A percentile compares a stretch with the other conserved stretches of the same genome.
These are phyloP conservation scores for Hirsutella thompsonii DNA, from an alignment of 2,329 filamentous ascomycete genomes.

Conservation along the genomic window DNA sequence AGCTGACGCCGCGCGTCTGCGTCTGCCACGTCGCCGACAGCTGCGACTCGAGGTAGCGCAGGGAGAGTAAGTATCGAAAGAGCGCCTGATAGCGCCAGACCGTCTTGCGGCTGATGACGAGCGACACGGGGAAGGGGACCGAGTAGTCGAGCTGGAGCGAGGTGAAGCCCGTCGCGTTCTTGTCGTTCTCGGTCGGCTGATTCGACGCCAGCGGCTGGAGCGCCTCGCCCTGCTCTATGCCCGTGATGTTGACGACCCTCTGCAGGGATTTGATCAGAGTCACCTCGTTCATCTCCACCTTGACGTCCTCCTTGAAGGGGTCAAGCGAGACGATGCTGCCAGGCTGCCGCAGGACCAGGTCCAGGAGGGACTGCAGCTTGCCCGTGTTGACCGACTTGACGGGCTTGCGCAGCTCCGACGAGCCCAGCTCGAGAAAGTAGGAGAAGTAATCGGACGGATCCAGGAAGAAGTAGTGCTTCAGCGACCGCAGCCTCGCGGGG, in stretches of 20 bases:
- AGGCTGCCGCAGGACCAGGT: constrained; percentile 89
- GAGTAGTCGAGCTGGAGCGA: constrained; percentile 88
- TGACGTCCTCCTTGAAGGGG: constrained; percentile 96
- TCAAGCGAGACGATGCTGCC: constrained; percentile 89
- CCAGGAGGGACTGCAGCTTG: constrained; percentile 91
- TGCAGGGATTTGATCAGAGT: constrained; percentile 89
- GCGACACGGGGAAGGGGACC: constrained; percentile 86
- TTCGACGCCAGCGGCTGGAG: constrained; percentile 56
- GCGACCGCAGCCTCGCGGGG: constrained; percentile 70
- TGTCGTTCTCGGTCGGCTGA: constrained; percentile 62
- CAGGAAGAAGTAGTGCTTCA: constrained; percentile 99
- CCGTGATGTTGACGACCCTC: constrained; percentile 91
- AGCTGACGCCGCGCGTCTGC: constrained; percentile 67
- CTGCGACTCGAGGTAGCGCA: constrained; percentile 80
- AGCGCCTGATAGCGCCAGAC: constrained; percentile 94
- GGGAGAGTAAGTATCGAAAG: constrained; percentile 83
- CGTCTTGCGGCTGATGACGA: constrained; percentile 92
- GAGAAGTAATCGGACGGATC: constrained; percentile 97
- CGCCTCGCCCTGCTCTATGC: constrained; percentile 79
- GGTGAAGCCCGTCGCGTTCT: constrained; percentile 80
- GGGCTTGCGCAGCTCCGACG: constrained; percentile 81
- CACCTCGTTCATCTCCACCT: constrained; percentile 92
- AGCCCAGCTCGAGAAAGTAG: constrained; percentile 86
- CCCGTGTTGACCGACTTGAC: constrained; percentile 80
- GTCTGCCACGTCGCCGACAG: constrained; percentile 83